Conservation (phyloP, 2,329 filamentous ascomycete genomes). For the Fusarium sp. region DNA sequence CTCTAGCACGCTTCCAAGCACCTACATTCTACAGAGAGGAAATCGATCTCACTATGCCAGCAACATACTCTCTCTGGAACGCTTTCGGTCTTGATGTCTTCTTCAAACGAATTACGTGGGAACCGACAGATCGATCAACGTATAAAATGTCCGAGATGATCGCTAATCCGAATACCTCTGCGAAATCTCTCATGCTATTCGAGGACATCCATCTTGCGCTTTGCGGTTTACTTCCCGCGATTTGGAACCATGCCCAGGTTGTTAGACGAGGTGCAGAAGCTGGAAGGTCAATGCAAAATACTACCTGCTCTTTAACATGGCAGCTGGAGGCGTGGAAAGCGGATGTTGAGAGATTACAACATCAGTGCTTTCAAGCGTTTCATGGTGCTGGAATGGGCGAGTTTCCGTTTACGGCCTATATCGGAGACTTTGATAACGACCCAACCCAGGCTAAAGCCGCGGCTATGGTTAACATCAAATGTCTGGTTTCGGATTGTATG, state of each 20-base stretch:
- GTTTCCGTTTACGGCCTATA: slow-evolving; percentile 46
- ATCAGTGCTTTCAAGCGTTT: slow-evolving; percentile 33
- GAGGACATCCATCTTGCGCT: slow-evolving; percentile 53
- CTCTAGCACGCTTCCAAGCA: slow-evolving; percentile 48
- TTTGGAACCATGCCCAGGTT: slow-evolving; percentile 49
- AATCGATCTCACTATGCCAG: slow-evolving; percentile 51
- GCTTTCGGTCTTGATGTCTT: slow-evolving; percentile 53
- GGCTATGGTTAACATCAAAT: slow-evolving; percentile 47
- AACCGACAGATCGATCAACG: slow-evolving; percentile 49
- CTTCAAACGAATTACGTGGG: slow-evolving; percentile 49
- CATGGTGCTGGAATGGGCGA: slow-evolving; percentile 23
- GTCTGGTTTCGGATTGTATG: slow-evolving; percentile 48
- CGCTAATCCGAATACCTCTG: slow-evolving; percentile 44
- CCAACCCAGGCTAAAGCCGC: slow-evolving; percentile 39
- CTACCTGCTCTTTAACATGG: slow-evolving; percentile 37
- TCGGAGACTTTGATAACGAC: slow-evolving; percentile 45
- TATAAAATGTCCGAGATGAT: slow-evolving; percentile 50
- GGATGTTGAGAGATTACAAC: slow-evolving; percentile 41
- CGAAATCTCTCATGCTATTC: slow-evolving; percentile 45
- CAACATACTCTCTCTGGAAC: slow-evolving; percentile 53
- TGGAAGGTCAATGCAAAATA: slow-evolving; percentile 8
- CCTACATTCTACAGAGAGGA: slow-evolving; percentile 52
- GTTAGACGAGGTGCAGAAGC: slow-evolving; percentile 38
- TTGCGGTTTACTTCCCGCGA: slow-evolving; percentile 47
- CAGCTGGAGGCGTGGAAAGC: slow-evolving; percentile 46